A percentile compares a stretch with the other conserved stretches of the same genome.
These are phyloP conservation scores for Coemansia sp. DNA, from an alignment of 192 early-diverging fungal genomes.

Conservation along the genomic window DNA sequence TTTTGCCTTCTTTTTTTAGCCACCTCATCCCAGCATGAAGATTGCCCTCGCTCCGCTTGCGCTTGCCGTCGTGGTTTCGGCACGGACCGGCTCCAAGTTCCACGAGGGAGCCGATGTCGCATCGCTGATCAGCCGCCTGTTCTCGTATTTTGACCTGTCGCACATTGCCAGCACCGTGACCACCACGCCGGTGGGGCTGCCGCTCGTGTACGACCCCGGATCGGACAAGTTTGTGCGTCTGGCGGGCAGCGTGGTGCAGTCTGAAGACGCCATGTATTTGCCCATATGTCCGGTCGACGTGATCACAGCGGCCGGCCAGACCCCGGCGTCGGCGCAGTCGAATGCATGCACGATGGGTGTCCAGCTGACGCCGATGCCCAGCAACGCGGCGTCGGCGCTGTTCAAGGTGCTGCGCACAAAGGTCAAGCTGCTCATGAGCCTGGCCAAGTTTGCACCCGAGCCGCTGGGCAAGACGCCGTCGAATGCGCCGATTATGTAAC, in stretches of 20 bases:
- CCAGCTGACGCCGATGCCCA: constrained; percentile 14
- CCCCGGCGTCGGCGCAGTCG: not conserved
- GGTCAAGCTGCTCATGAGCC: not conserved
- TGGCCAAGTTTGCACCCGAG: not conserved
- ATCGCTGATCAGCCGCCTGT: constrained; percentile 11
- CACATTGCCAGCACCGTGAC: constrained; percentile 2
- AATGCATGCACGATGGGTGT: constrained; percentile 11
- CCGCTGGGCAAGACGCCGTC: not conserved
- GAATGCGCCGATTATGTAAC: not conserved
- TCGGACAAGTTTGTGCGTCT: constrained; percentile 12
- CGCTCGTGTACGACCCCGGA: constrained; percentile 15
- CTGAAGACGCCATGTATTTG: constrained; percentile 13
- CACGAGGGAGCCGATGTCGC: not conserved
- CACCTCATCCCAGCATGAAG: too few relatives aligned
- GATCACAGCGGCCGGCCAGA: not conserved
- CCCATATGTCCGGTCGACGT: constrained; percentile 16
- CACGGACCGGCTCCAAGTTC: too few relatives aligned
- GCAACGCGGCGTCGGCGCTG: constrained; percentile 7
- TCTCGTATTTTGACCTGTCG: constrained; percentile 22
- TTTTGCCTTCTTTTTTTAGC: too few relatives aligned
- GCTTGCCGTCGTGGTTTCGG: too few relatives aligned
- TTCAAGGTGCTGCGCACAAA: not conserved
- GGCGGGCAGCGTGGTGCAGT: constrained; percentile 4
- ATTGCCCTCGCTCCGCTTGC: too few relatives aligned
- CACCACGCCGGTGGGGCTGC: constrained; percentile 1